Base-by-base conservation (phyloP, 1,139 yeast species). In the Debaryomyces subglobosus region DNA sequence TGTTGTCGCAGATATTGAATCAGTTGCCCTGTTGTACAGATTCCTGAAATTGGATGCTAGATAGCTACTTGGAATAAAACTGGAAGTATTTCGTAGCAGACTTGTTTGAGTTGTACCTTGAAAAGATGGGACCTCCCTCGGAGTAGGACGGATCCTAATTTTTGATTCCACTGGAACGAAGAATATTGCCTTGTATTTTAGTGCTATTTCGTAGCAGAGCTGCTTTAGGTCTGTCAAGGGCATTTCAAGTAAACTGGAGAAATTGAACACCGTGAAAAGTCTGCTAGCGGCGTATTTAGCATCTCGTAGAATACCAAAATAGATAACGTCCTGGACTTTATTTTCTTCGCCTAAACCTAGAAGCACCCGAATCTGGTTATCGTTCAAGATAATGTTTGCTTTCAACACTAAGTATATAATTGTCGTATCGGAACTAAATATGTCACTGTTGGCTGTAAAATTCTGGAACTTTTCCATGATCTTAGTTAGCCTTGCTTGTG, bases 161-260 rank as follows among this genome's bases (percentile, higher is more conserved):
- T 30, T 23, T 40, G 29, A 8, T 16, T 45, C 34, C 32, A 49
- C 53, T 1, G 64, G 61, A 12, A 60, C 56, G 44, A 54, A 63
- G 47, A 63, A 65, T 4, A 64, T 45, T 2, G 57, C 50, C 15
- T 56, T 56, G 49, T 52, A 64, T 9, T 51, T 40, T n/a, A 53
- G 53, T 1, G 67, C 68, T 15, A 65, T 54, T 21, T 53, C 44
- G 34, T 57, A 63, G 43, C 63, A 58, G 1, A 59, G 47, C 10
- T 54, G 53, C 18, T 59, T 57, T 20, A 65, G 39, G 46, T 63
- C 61, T 1, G 66, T 61, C 32, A 65, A 41, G 2, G 69, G 68
- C 45, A 56, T 55, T 3, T 57, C 56, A 15, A 50, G 38, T 18
- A 60, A 49, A 29, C 46, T 41, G 4, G 39, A 24, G 8, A 50